These are phyloP conservation scores for Amauroascus niger DNA, from an alignment of 2,329 filamentous ascomycete species.

Conservation along the genomic window DNA sequence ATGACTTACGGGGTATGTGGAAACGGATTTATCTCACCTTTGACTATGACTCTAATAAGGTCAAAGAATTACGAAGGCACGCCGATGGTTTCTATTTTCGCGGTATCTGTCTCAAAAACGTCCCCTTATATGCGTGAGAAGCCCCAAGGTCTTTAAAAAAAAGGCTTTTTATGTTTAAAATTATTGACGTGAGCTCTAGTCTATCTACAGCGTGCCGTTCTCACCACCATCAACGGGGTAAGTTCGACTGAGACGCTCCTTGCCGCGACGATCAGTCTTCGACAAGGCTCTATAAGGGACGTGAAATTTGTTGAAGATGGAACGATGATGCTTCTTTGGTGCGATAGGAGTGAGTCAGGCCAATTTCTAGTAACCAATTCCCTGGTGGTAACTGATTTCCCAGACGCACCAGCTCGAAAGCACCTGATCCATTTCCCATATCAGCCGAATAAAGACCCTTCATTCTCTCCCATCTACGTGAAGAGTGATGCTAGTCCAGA, in stretches of 20 bases:
- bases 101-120: slow-evolving; percentile 28
- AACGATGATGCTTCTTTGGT: slow-evolving; percentile 51
- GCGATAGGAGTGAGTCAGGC: slow-evolving; percentile 24
- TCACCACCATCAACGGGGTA: slow-evolving; percentile 50
- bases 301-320: slow-evolving; percentile 58
- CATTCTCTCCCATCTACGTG: neutral
- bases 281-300: slow-evolving; percentile 42
- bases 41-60: slow-evolving; percentile 9
- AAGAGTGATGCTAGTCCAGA: neutral
- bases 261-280: slow-evolving; percentile 27
- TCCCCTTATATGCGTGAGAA: slow-evolving; percentile 28
- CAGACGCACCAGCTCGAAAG: slow-evolving; percentile 20
- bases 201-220: slow-evolving; percentile 46
- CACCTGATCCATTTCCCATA: slow-evolving; percentile 31
- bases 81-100: slow-evolving; percentile 26
- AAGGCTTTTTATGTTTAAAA: neutral
- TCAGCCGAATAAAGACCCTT: slow-evolving; percentile 7
- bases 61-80: slow-evolving; percentile 22
- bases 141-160: neutral
- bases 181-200: slow-evolving; percentile 33
- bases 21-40: neutral
- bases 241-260: slow-evolving; percentile 37
- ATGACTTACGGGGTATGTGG: slow-evolving; percentile 45
- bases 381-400: neutral
- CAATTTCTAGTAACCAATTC: neutral